Evolutionary conservation across 176 grass and related monocot species (phyloP).

Genomic region (Juncus inflexus): DNA sequence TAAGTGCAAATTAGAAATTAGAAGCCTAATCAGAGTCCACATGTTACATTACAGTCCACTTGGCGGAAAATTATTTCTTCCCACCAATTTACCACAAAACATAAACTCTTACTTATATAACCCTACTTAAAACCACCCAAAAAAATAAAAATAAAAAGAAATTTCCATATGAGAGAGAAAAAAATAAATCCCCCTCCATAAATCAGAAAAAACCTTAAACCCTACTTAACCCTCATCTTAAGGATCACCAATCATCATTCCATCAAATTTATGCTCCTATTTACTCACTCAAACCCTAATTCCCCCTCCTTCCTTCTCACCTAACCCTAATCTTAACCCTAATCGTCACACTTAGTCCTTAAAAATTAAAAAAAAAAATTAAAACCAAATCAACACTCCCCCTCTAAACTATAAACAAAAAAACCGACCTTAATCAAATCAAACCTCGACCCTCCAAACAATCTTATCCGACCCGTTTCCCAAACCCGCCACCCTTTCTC

Average conservation of each 20-base stretch:
- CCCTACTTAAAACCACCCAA: neutral
- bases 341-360: slow-evolving; percentile 35
- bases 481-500: neutral
- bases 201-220: slow-evolving; percentile 23
- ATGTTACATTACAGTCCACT: neutral
- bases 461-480: slow-evolving; percentile 33
- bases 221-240: neutral
- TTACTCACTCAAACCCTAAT: slow-evolving; percentile 34
- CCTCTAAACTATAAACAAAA: slow-evolving; percentile 1
- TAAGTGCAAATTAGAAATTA: slow-evolving; percentile 8
- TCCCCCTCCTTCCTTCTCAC: neutral
- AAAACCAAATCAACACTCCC: slow-evolving; percentile 14
- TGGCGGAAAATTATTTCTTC: slow-evolving; percentile 8
- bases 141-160: neutral
- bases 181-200: slow-evolving; percentile 20
- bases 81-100: slow-evolving; percentile 5
- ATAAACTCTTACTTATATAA: slow-evolving; percentile 28
- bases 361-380: neutral
- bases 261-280: slow-evolving; percentile 30
- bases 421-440: neutral
- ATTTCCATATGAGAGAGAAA: slow-evolving; percentile 5
- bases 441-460: slow-evolving; percentile 44
- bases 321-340: slow-evolving; percentile 26
- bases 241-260: slow-evolving; percentile 6
- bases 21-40: neutral